Conservation (phyloP, 2,329 filamentous ascomycete species). For the Fusarium verticillioides region DNA sequence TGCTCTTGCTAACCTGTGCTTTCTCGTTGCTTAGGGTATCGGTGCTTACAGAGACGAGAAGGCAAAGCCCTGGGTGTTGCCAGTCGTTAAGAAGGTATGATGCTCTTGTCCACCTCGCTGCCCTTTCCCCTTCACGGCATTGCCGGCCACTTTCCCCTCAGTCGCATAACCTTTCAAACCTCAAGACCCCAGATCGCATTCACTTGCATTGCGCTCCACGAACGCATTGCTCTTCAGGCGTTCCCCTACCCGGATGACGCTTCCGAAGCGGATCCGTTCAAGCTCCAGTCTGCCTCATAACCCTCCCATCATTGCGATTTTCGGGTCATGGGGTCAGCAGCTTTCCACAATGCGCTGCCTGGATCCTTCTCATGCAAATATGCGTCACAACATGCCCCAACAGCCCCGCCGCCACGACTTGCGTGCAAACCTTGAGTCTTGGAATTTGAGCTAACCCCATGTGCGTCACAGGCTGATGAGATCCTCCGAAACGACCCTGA, state of each 20-base stretch:
- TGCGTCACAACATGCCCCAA: slow-evolving; percentile 30
- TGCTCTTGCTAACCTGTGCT: slow-evolving; percentile 19
- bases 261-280: slow-evolving; percentile 20
- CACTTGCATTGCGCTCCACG: slow-evolving; percentile 7
- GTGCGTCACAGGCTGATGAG: slow-evolving; percentile 79
- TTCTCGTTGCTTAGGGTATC: slow-evolving; percentile 65
- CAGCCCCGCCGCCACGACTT: slow-evolving; percentile 22
- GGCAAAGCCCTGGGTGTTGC: slow-evolving; percentile 96
- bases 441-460: slow-evolving; percentile 39
- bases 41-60: slow-evolving; percentile 95
- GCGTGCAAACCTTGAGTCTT: slow-evolving; percentile 11
- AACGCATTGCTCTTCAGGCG: slow-evolving; percentile 12
- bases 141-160: not conserved
- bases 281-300: slow-evolving; percentile 9
- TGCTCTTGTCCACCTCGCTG: slow-evolving; percentile 5
- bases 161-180: slow-evolving; percentile 15
- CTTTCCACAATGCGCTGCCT: slow-evolving; percentile 25
- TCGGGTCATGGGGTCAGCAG: slow-evolving; percentile 35
- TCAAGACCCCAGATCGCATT: slow-evolving; percentile 6
- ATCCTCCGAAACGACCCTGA: slow-evolving; percentile 88
- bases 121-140: slow-evolving; percentile 11
- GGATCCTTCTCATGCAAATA: slow-evolving; percentile 23
- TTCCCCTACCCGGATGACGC: not conserved
- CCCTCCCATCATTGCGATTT: slow-evolving; percentile 25
- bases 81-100: slow-evolving; percentile 92